Base-by-base conservation (phyloP, 192 early-diverging fungal genomes). In the Backusella circina region DNA sequence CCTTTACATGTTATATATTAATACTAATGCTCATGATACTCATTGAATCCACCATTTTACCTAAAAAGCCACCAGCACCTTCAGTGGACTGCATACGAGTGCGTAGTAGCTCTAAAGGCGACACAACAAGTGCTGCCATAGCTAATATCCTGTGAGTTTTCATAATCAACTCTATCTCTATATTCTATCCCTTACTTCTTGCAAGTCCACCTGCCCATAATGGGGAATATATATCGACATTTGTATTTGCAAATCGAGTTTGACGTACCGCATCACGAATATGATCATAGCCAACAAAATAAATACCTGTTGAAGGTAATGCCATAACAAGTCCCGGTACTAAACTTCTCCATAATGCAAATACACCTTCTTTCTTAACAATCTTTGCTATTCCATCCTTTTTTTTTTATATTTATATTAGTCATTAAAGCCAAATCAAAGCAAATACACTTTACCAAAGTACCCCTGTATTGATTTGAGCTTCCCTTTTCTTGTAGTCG, bases 281-380 rank as follows among this genome's bases (percentile, higher is more conserved):
- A 37, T 90, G 86, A 81, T 99, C 97, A 79, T 99, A 99, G 10
- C 96, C 97, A 4, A 95, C 90, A 85, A 96, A 99, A 79, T 99
- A 99, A 31, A 98, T 90, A 31, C 95, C 90, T 0, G 95, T 97
- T 2, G 95, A 90, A 0, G 97, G 97, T 2, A 94, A 87, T 5
- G 95, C 95, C 88, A 97, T 96, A 33, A 92, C 85, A 74, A 99
- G 80, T 3, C 96, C 93, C 1, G 97, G 95, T 23, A 89, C 85
- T 35, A 99, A 84, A 0, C 97, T 96, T 68, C 93, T 84, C 94
- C 94, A 99, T 54, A 99, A 87, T 9, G 88, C 89, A n/a, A 84
- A 65, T 1, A 89, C 47, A 0, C 97, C 97, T 83, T 99, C 95
- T 32, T 90, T 84, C 23, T 89, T 84, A 13, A 89, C 84, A 77